These are phyloP conservation scores for Jamesozyma lodderae DNA, from an alignment of 805 yeast genomes.

Conservation along the genomic window DNA sequence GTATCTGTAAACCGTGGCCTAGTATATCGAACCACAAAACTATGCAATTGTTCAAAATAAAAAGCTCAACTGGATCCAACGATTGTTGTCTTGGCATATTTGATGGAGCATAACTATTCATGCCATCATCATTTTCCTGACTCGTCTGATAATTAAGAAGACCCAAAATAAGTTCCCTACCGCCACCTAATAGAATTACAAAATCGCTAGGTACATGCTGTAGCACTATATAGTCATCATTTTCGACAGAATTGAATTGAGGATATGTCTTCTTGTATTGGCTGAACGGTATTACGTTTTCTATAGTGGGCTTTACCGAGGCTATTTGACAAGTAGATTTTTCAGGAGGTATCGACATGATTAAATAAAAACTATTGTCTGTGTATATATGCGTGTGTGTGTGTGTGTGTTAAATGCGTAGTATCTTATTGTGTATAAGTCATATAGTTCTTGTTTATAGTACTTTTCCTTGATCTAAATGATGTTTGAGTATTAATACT, in stretches of 20 bases:
- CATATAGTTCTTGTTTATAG: no score
- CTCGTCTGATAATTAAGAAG: conserved; percentile 6
- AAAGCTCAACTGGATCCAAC: conserved; percentile 28
- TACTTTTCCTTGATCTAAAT: no score
- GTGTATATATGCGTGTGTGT: not conserved
- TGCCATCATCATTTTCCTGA: not conserved
- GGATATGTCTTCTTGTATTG: conserved; percentile 28
- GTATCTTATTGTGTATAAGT: no score
- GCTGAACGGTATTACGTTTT: conserved; percentile 29
- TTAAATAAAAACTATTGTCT: no score
- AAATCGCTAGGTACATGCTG: conserved; percentile 5
- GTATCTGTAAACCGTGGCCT: conserved; percentile 32
- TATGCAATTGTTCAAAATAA: conserved; percentile 31
- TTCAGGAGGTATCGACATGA: not conserved
- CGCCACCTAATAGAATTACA: conserved; percentile 35
- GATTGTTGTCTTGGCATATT: not conserved
- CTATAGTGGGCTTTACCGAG: conserved; percentile 30
- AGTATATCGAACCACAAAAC: conserved; percentile 33
- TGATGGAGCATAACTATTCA: not conserved
- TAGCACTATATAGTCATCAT: not conserved
- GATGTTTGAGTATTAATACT: no score
- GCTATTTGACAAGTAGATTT: conserved; percentile 18
- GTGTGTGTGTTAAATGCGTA: not conserved
- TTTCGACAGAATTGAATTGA: conserved; percentile 4
- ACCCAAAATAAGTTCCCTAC: conserved; percentile 29